These are phyloP conservation scores for Linum tenue DNA, from an alignment of 345 rosid genomes.

Conservation along the genomic window DNA sequence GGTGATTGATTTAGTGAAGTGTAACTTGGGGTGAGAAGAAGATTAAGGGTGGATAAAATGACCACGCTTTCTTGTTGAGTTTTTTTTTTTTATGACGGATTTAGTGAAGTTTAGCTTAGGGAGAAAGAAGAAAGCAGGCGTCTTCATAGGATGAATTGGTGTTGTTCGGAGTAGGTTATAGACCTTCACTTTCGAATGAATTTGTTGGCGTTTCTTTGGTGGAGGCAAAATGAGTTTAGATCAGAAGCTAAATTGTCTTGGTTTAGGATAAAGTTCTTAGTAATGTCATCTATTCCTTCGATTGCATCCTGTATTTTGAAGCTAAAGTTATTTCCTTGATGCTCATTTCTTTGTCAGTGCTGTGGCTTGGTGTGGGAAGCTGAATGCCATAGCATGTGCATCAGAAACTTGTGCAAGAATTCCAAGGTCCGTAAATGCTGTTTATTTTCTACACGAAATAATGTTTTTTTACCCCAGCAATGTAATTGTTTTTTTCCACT, in stretches of 20 bases:
- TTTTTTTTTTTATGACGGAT: too few species aligned
- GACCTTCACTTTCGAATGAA: too few species aligned
- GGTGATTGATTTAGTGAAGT: background rate
- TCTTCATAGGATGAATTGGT: too few species aligned
- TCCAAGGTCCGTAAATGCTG: constrained; percentile 48
- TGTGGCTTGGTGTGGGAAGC: constrained; percentile 98
- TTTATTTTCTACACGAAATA: background rate
- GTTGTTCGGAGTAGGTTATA: too few species aligned
- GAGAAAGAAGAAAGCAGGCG: too few species aligned
- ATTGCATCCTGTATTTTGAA: background rate
- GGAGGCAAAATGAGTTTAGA: too few species aligned
- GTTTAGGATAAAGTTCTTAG: too few species aligned
- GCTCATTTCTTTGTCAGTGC: constrained; percentile 42
- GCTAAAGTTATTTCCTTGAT: background rate
- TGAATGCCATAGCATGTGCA: constrained; percentile 99
- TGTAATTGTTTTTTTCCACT: background rate
- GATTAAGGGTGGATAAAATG: background rate
- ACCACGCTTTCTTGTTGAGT: background rate
- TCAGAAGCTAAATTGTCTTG: too few species aligned
- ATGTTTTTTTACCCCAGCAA: background rate
- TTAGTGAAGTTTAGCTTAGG: too few species aligned
- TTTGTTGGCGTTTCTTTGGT: too few species aligned
- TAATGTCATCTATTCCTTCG: background rate
- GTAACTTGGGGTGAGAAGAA: background rate
- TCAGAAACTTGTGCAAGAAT: constrained; percentile 97